phyloP scores from a whole-genome alignment of 257 asterid species.

The Solanum chaucha region DNA sequence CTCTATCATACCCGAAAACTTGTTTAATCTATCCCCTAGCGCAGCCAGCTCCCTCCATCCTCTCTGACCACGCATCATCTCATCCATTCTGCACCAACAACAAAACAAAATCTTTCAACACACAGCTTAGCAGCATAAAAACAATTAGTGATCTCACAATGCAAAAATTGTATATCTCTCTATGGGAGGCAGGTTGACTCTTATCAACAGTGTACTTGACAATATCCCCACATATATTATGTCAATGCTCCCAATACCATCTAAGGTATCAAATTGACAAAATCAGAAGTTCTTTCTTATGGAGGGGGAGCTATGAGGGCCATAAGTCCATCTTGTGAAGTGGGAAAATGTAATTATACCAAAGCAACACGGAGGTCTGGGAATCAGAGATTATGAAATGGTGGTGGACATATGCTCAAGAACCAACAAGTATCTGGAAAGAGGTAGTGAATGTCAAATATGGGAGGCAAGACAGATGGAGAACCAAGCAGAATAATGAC shows the following conservation, averaged over 20 bases:
- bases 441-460: not conserved
- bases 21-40: slow-evolving; percentile 85
- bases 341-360: too few relatives aligned
- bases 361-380: not conserved
- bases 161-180: not conserved
- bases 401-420: not conserved
- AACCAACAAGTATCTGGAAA: not conserved
- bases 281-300: too few relatives aligned
- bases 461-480: not conserved
- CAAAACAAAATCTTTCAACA: not conserved
- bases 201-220: not conserved
- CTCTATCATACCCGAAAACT: slow-evolving; percentile 89
- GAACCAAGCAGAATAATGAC: not conserved
- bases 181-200: not conserved
- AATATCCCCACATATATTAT: not conserved
- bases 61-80: slow-evolving; percentile 98
- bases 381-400: not conserved
- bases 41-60: slow-evolving; percentile 99
- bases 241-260: not conserved
- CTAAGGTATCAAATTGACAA: not conserved
- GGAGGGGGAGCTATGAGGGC: too few relatives aligned
- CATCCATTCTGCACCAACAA: slow-evolving; percentile 84
- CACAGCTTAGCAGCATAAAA: not conserved
- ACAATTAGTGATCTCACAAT: not conserved
- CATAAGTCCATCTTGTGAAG: too few relatives aligned